These are phyloP conservation scores for Iris pallida DNA, from an alignment of 116 monocot species.

Conservation along the genomic window DNA sequence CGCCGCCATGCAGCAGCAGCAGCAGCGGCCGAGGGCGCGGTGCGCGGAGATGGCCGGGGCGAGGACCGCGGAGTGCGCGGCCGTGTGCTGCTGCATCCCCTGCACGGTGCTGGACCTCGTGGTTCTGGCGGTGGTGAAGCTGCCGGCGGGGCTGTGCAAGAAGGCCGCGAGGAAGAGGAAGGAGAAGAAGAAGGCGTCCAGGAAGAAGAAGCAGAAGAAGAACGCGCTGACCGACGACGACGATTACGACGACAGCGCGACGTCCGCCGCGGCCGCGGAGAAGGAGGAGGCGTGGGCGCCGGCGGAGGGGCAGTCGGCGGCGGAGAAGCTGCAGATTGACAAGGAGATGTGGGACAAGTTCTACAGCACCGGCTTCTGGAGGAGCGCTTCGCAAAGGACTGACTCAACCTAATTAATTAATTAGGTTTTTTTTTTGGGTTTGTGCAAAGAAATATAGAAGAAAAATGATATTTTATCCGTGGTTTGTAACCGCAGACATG, in stretches of 20 bases:
- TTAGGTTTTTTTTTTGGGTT: too few species aligned
- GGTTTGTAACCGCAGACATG: too few species aligned
- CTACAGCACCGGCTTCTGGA: slow-evolving; percentile 20
- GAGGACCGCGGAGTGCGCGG: slow-evolving; percentile 27
- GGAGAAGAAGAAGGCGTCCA: background rate
- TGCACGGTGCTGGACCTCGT: slow-evolving; percentile 15
- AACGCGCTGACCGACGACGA: too few species aligned
- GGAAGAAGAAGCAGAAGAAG: background rate
- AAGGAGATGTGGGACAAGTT: slow-evolving; percentile 25
- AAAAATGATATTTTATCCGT: too few species aligned
- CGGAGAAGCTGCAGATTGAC: slow-evolving; percentile 9
- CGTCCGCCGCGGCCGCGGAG: background rate
- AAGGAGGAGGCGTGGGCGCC: background rate
- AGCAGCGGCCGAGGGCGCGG: background rate
- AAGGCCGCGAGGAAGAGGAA: slow-evolving; percentile 1
- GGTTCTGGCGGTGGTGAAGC: slow-evolving; percentile 18
- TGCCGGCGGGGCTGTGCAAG: slow-evolving; percentile 16
- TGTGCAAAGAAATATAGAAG: too few species aligned
- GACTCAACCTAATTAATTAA: background rate
- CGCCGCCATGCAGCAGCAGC: too few species aligned
- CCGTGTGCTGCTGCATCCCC: slow-evolving; percentile 26
- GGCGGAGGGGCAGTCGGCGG: background rate
- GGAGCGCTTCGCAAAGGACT: slow-evolving; percentile 24
- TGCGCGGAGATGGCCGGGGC: slow-evolving; percentile 14
- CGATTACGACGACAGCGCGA: background rate